Evolutionary conservation across 306 rosid genomes (phyloP), one percentile per base, ranked within the genome.

Genomic region (Glycine tomentella): DNA sequence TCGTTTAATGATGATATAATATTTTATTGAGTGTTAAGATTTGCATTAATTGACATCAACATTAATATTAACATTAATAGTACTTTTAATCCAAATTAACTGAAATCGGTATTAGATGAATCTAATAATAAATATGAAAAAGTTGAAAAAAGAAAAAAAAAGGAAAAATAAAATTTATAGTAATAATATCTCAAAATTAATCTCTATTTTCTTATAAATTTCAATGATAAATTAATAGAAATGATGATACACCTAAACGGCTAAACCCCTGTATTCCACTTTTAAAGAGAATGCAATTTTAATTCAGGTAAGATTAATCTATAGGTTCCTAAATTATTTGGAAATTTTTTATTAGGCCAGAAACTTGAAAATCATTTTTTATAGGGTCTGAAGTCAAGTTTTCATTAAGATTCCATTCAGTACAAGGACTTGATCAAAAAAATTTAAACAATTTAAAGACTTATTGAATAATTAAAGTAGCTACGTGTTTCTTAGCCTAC

Each of bases 161-260:
- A 20, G 20, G 20, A 20, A 20, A 20, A 20, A 20, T 20, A 20
- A 20, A 20, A 20, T 20, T 20, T 20, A 4, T 3, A 64, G 11
- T 36, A 64, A 64, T 64, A 61, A 61, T 61, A 40, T 59, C 14
- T 3, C 38, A 59, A 59, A 59, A 61, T 25, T 61, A 61, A 25
- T 20, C n/a, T 31, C 15, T 25, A 31, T 61, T 25, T 61, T 10
- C 20, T 20, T 20, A 58, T 58, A 10, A 20, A 10, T 8, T 59
- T 25, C 40, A 61, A 61, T 25, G 42, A 4, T 31, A 61, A 11
- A 25, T 59, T 25, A 61, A 25, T 25, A 61, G 42, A 31, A 25
- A 25, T 31, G n/a, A 31, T 20, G 42, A 61, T 31, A 25, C 15
- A 58, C 38, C 20, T 11, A 42, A 42, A 48, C 17, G 11, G 10